Base-by-base conservation (phyloP, 176 grass and related monocot genomes). In the Luzula sylvatica region DNA sequence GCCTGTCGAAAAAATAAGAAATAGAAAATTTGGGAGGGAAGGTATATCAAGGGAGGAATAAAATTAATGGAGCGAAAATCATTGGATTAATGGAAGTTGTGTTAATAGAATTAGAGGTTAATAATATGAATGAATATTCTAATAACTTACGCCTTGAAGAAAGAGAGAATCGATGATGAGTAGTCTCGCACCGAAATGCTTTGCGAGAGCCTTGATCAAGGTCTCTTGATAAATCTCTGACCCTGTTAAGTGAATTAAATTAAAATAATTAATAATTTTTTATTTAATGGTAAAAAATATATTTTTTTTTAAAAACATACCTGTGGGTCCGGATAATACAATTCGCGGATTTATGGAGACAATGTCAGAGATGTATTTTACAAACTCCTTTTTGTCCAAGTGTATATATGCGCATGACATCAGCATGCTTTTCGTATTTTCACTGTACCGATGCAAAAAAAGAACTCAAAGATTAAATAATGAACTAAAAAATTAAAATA, bases 141-240 rank as follows among this genome's bases (percentile, higher is more conserved):
- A 45, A 43, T 44, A 18, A 74, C 80, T 76, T 83, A 98, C 93
- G 65, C 81, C 82, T 55, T 85, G 86, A 52, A 98, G 61, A 66
- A 87, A 53, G 58, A 98, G 86, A 65, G 93, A 92, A 83, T 98
- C 93, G 7, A 98, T 52, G 21, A 87, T 56, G 45, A 98, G 93
- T 35, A 98, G 65, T 74, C 75, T 92, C 46, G 93, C 78, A 65
- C 69, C 69, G 52, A 92, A 98, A 65, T 92, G 68, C 38, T 92
- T 92, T 8, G 93, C 81, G 46, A 98, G 82, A 23, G 86, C 93
- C 61, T 92, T 98, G 55, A 98, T 42, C 75, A 98, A 78, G 56
- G 78, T 83, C 53, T 98, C 93, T 61, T 98, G 93, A 69, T 98
- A 98, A 61, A 98, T 98, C 68, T 98, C 93, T 1, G 93, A 98